These are phyloP conservation scores for Akanthomyces uredinophilus DNA, from an alignment of 2,329 filamentous ascomycete species.

Conservation along the genomic window DNA sequence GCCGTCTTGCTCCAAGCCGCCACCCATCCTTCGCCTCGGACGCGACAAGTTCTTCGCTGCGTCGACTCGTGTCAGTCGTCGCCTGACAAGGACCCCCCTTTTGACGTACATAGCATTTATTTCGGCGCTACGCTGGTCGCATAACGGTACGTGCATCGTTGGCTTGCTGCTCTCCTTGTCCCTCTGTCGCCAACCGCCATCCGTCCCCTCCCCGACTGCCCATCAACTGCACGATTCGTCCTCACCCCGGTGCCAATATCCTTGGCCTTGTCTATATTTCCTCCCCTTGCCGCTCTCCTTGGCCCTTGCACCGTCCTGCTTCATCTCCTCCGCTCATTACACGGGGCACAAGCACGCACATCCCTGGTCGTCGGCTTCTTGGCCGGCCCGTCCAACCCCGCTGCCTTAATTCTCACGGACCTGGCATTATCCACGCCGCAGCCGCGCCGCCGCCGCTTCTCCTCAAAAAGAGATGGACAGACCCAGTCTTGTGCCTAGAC, in stretches of 20 bases:
- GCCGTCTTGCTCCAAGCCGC: slow-evolving; percentile 2
- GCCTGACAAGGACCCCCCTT: background rate
- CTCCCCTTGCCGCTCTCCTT: background rate
- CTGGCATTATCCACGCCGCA: slow-evolving; percentile 13
- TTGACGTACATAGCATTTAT: background rate
- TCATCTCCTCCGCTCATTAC: slow-evolving; percentile 1
- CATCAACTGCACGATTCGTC: background rate
- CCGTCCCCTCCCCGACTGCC: background rate
- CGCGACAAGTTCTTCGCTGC: slow-evolving; percentile 7
- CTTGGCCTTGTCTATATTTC: background rate
- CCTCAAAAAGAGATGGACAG: slow-evolving; percentile 8
- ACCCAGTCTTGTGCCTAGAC: slow-evolving; percentile 12
- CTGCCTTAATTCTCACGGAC: slow-evolving; percentile 13
- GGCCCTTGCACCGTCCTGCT: background rate
- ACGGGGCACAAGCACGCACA: background rate
- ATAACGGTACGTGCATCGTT: slow-evolving; percentile 12
- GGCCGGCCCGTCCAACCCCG: slow-evolving; percentile 11
- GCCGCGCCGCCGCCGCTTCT: slow-evolving; percentile 9
- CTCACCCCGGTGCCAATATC: background rate
- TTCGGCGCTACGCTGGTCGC: background rate
- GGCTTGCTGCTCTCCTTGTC: background rate
- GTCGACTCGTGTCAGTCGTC: slow-evolving; percentile 5
- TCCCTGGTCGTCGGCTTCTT: slow-evolving; percentile 10
- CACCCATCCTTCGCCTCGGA: slow-evolving; percentile 1
- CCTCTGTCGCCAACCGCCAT: background rate